phyloP scores from a whole-genome alignment of 164 flowering plant genomes.

The Berberis thunbergii region DNA sequence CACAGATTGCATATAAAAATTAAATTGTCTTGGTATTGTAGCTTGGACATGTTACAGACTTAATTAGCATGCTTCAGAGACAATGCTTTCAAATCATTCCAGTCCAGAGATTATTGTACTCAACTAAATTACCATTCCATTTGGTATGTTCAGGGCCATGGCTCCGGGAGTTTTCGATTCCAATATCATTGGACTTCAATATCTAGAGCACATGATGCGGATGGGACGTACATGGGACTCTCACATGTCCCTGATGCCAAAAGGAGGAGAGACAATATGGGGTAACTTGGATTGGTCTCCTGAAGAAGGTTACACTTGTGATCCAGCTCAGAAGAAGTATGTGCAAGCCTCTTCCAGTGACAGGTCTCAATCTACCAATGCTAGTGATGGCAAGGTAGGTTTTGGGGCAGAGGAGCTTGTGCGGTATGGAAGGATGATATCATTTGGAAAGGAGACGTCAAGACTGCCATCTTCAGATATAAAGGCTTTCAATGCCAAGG shows the following conservation, averaged over 20 bases:
- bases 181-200: constrained; percentile 47
- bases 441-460: constrained; percentile 58
- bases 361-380: constrained; percentile 19
- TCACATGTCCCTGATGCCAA: constrained; percentile 52
- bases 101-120: not conserved
- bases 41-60: not conserved
- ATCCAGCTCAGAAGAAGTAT: constrained; percentile 17
- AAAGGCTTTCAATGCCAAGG: constrained; percentile 23
- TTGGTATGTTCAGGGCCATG: constrained; percentile 46
- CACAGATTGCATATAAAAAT: not conserved
- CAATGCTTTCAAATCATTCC: not conserved
- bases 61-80: not conserved
- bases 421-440: constrained; percentile 61
- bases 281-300: constrained; percentile 78
- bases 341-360: constrained; percentile 13
- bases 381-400: constrained; percentile 19
- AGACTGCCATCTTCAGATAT: constrained; percentile 44
- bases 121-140: not conserved
- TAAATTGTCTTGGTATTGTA: not conserved
- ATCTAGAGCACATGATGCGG: constrained; percentile 51
- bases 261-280: constrained; percentile 86
- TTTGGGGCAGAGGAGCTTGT: constrained; percentile 26
- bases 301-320: constrained; percentile 46
- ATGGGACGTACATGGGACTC: constrained; percentile 77
- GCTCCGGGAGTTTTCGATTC: constrained; percentile 58